A percentile compares a stretch with the other conserved stretches of the same genome.
Evolutionary conservation across 2,329 filamentous ascomycete genomes (phyloP).

Genomic region (Cercospora beticola): DNA sequence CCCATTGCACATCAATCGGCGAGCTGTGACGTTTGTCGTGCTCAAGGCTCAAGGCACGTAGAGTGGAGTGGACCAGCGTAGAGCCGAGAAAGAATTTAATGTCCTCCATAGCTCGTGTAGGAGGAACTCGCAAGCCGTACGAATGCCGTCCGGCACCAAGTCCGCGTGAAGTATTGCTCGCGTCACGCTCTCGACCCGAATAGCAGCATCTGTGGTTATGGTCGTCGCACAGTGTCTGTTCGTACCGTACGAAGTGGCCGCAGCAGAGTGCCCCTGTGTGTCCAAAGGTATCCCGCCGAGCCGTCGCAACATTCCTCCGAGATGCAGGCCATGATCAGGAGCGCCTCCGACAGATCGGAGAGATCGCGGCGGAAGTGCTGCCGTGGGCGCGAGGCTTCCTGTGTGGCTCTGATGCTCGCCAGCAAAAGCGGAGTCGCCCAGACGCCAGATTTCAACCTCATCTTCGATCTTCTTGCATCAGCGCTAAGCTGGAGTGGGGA

Average conservation of each 20-base stretch:
- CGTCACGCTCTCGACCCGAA: not conserved
- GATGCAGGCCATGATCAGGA: not conserved
- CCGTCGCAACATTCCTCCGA: not conserved
- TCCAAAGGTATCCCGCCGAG: not conserved
- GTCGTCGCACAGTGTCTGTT: not conserved
- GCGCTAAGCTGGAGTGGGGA: not conserved
- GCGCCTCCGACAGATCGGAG: not conserved
- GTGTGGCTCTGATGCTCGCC: not conserved
- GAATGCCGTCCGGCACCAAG: not conserved
- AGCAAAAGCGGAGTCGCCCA: not conserved
- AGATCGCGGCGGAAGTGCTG: not conserved
- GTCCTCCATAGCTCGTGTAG: not conserved
- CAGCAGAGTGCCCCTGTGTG: not conserved
- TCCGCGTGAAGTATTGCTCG: not conserved
- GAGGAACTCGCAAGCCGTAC: not conserved
- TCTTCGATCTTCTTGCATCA: not conserved
- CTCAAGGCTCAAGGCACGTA: not conserved
- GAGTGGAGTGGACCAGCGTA: not conserved
- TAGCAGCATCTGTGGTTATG: not conserved
- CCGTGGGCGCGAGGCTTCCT: not conserved
- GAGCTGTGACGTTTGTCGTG: slow-evolving; percentile 1
- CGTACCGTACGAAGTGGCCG: not conserved
- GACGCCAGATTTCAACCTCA: slow-evolving; percentile 2
- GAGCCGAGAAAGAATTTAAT: not conserved
- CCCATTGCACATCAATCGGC: not conserved